Evolutionary conservation across 179 eudicot species (phyloP).

Genomic region (Spinacia oleracea): DNA sequence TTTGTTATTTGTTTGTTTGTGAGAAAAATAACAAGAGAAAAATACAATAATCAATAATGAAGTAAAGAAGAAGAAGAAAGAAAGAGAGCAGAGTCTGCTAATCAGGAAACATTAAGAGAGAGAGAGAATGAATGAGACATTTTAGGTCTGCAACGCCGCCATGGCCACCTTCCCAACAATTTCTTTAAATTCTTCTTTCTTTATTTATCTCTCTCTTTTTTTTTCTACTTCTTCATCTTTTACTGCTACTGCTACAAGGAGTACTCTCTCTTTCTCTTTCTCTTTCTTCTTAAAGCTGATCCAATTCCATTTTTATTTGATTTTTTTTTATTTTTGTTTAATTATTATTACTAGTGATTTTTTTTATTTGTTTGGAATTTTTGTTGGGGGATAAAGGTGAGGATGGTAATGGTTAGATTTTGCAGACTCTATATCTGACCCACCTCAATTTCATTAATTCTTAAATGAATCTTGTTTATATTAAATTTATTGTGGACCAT

Average conservation of each 20-base stretch:
- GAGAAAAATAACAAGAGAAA: not conserved
- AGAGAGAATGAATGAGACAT: not conserved
- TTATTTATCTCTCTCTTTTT: constrained; percentile 18
- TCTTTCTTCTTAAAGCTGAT: constrained; percentile 20
- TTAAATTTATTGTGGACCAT: too few relatives aligned
- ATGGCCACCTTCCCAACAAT: constrained; percentile 30
- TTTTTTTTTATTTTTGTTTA: not conserved
- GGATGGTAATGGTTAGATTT: too few relatives aligned
- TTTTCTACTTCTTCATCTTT: not conserved
- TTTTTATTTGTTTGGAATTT: not conserved
- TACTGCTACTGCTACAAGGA: not conserved
- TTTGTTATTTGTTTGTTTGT: constrained; percentile 1
- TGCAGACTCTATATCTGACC: too few relatives aligned
- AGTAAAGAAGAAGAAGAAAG: constrained; percentile 1
- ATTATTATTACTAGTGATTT: not conserved
- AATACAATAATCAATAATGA: not conserved
- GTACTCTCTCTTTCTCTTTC: not conserved
- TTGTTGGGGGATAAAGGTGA: too few relatives aligned
- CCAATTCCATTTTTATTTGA: not conserved
- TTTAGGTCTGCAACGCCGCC: constrained; percentile 82
- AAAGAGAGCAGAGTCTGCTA: constrained; percentile 14
- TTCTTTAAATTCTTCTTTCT: not conserved
- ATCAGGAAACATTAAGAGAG: constrained; percentile 16
- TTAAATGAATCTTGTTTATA: too few relatives aligned
- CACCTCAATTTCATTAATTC: too few relatives aligned